Evolutionary conservation across 1,284 basidiomycete genomes (phyloP).

Genomic region (Tilletia indica): DNA sequence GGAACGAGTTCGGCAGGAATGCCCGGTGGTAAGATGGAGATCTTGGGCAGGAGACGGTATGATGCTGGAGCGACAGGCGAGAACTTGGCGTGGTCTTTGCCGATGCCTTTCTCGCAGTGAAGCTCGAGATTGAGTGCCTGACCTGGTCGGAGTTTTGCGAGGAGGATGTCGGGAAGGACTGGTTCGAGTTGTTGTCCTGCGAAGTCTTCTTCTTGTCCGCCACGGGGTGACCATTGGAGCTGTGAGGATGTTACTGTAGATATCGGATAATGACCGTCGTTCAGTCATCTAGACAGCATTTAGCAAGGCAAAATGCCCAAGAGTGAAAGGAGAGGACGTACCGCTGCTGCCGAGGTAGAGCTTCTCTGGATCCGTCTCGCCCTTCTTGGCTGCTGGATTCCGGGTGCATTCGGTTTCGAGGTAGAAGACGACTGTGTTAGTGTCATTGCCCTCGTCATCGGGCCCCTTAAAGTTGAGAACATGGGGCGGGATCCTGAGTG

Average conservation of each 20-base stretch:
- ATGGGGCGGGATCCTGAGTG: slow-evolving; percentile 80
- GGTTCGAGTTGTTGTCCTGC: slow-evolving; percentile 65
- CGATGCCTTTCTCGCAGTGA: slow-evolving; percentile 91
- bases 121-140: slow-evolving; percentile 80
- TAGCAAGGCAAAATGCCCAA: neutral
- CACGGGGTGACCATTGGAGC: slow-evolving; percentile 78
- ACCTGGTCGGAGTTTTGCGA: slow-evolving; percentile 91
- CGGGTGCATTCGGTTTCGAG: slow-evolving; percentile 73
- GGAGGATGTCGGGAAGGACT: slow-evolving; percentile 79
- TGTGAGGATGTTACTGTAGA: slow-evolving; percentile 71
- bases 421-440: slow-evolving; percentile 87
- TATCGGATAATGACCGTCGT: neutral
- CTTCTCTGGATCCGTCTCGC: slow-evolving; percentile 57
- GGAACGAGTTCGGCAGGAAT: slow-evolving; percentile 64
- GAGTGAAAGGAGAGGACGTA: neutral
- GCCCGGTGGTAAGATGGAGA: slow-evolving; percentile 71
- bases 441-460: slow-evolving; percentile 68
- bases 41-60: slow-evolving; percentile 85
- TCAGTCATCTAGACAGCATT: neutral
- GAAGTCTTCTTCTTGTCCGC: slow-evolving; percentile 68
- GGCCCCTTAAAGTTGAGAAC: slow-evolving; percentile 58
- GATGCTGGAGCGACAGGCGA: slow-evolving; percentile 78
- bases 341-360: slow-evolving; percentile 36
- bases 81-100: slow-evolving; percentile 95
- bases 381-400: slow-evolving; percentile 60